Evolutionary conservation across 2,329 filamentous ascomycete species (phyloP).

Genomic region (Ceratocystis colombiana): DNA sequence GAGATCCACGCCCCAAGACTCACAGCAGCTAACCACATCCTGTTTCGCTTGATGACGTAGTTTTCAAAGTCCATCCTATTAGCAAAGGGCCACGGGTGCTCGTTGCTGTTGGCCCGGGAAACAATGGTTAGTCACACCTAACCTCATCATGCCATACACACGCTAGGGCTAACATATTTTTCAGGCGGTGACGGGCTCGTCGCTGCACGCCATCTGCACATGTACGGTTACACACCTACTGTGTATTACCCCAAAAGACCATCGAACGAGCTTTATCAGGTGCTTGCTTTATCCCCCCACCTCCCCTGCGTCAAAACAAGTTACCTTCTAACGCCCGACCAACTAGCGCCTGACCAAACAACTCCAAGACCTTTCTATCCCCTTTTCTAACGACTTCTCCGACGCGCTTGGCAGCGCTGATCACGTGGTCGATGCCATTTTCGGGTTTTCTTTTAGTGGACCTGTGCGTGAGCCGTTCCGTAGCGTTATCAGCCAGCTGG

Average conservation of each 20-base stretch:
- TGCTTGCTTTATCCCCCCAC: constrained; percentile 39
- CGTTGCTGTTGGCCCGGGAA: constrained; percentile 80
- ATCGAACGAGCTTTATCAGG: constrained; percentile 82
- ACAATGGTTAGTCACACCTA: constrained; percentile 46
- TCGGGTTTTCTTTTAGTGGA: constrained; percentile 89
- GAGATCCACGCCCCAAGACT: not conserved
- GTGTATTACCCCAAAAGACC: constrained; percentile 89
- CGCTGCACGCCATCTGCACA: constrained; percentile 78
- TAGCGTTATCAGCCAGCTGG: constrained; percentile 65
- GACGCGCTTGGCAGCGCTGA: constrained; percentile 57
- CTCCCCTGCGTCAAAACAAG: not conserved
- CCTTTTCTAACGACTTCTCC: constrained; percentile 73
- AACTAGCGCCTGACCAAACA: constrained; percentile 69
- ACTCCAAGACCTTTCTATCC: constrained; percentile 69
- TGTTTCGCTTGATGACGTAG: constrained; percentile 35
- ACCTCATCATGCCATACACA: not conserved
- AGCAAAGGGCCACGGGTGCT: constrained; percentile 62
- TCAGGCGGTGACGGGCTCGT: constrained; percentile 87
- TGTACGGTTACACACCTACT: constrained; percentile 82
- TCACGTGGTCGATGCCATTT: constrained; percentile 85
- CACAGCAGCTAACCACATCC: not conserved
- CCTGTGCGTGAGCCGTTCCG: constrained; percentile 89
- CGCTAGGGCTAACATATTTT: constrained; percentile 26
- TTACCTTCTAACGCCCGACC: not conserved
- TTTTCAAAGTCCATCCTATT: constrained; percentile 74